Evolutionary conservation across 371 early-diverging fungal genomes (phyloP).

Genomic region (Actinomucor elegans): DNA sequence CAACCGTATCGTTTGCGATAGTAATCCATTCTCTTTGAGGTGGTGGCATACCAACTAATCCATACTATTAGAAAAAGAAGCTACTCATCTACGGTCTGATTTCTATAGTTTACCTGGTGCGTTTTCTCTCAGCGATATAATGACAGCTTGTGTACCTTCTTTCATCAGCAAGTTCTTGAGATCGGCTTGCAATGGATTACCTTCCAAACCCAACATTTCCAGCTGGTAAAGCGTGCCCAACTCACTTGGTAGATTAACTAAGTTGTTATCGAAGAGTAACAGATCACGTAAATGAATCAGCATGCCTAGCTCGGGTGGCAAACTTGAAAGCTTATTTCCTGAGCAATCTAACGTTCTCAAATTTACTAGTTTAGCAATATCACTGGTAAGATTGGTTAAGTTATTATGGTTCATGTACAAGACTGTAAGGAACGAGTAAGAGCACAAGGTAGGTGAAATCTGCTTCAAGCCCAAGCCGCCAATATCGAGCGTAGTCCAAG

Average conservation of each 20-base stretch:
- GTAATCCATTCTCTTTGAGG: conserved; percentile 91
- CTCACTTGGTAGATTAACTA: conserved; percentile 87
- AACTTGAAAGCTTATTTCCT: conserved; percentile 83
- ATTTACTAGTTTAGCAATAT: conserved; percentile 65
- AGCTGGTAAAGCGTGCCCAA: conserved; percentile 91
- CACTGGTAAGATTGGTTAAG: conserved; percentile 73
- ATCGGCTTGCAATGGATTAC: conserved; percentile 93
- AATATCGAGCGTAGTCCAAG: conserved; percentile 85
- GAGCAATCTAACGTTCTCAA: conserved; percentile 80
- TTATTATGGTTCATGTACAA: conserved; percentile 94
- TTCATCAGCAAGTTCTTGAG: conserved; percentile 78
- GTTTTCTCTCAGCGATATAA: conserved; percentile 90
- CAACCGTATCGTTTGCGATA: conserved; percentile 50
- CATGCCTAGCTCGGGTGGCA: conserved; percentile 93
- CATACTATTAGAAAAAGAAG: not conserved
- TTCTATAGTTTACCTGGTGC: conserved; percentile 73
- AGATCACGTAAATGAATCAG: conserved; percentile 84
- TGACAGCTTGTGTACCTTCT: conserved; percentile 84
- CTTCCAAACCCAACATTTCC: conserved; percentile 93
- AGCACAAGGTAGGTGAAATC: conserved; percentile 69
- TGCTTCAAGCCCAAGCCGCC: conserved; percentile 90
- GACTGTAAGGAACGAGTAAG: conserved; percentile 81
- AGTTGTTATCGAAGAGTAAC: conserved; percentile 89
- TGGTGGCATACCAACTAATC: conserved; percentile 75
- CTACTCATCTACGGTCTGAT: no score